Base-by-base conservation (phyloP, 306 rosid species). In the Trichosanthes cucumerina region DNA sequence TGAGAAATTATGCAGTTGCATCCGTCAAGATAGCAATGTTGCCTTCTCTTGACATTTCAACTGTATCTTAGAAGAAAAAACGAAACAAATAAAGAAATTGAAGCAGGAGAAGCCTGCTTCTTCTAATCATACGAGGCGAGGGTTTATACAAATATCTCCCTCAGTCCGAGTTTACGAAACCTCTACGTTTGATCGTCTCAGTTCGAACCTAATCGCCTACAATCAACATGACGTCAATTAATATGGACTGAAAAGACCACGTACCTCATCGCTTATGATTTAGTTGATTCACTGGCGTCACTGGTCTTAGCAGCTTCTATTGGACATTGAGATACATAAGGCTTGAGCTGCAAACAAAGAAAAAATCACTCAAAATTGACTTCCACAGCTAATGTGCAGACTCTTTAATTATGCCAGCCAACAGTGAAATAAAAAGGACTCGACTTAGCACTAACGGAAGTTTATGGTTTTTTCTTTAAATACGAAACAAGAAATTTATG, bases 301-400 rank as follows among this genome's bases (percentile, higher is more conserved):
- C 76, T 49, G 31, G 80, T 47, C 73, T 53, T 57, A 9, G 60
- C 71, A 9, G 60, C 71, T 39, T 81, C 87, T 59, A 23, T 75
- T 7, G 81, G 81, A 79, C 87, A 81, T 78, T 85, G 85, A 56
- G 85, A 81, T 10, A 81, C 85, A 56, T 85, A 85, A 6, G 87
- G 79, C 66, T 68, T 85, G 65, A 85, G 83, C 83, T 81, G 85
- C 83, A 79, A 39, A 10, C 44, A 75, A 39, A 53, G 58, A 53
- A 53, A 24, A 53, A 6, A n/a, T 18, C 58, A 53, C 62, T 56
- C 62, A 56, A n/a, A 8, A 21, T 56, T 56, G 62, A 56, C 62
- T 56, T n/a, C 62, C 62, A 19, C 19, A 52, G 59, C 1, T n/a
- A 54, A 54, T 2, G 24, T 5, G 9, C 8, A 19, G 0, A 19